Conservation (phyloP, 306 rosid species). For the Quercus aquifolioides region DNA sequence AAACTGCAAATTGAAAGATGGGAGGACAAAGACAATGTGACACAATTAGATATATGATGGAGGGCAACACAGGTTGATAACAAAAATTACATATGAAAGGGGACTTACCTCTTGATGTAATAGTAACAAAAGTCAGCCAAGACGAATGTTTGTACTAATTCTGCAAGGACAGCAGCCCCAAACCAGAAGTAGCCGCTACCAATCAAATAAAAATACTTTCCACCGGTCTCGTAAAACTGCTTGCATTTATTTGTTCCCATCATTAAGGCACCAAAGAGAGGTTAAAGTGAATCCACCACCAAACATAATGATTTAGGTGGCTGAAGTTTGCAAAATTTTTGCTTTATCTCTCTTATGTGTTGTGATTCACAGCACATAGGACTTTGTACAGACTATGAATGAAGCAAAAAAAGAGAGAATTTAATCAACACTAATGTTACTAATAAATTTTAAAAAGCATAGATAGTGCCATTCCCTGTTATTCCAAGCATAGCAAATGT, state of each 20-base stretch:
- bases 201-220: slow-evolving; percentile 28
- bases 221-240: slow-evolving; percentile 62
- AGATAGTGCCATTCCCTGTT: no score
- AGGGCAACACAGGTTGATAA: not conserved
- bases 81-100: not conserved
- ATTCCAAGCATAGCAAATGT: no score
- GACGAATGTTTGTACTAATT: slow-evolving; percentile 69
- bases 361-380: no score
- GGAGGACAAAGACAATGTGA: not conserved
- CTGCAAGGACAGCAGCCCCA: slow-evolving; percentile 42
- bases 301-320: no score
- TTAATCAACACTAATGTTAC: no score
- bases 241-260: not conserved
- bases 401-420: no score
- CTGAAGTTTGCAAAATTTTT: no score
- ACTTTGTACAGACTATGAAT: no score
- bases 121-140: slow-evolving; percentile 84
- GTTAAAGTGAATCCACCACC: no score
- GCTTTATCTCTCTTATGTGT: no score
- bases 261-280: not conserved
- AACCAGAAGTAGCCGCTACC: slow-evolving; percentile 64
- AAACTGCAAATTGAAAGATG: slow-evolving; percentile 37
- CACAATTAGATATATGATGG: not conserved
- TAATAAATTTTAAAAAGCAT: no score
- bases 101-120: slow-evolving; percentile 56